Percentiles rank a stretch among this genome's conserved stretches.
Conservation (phyloP, 495 filamentous ascomycete species). For the Darksidea phi region DNA sequence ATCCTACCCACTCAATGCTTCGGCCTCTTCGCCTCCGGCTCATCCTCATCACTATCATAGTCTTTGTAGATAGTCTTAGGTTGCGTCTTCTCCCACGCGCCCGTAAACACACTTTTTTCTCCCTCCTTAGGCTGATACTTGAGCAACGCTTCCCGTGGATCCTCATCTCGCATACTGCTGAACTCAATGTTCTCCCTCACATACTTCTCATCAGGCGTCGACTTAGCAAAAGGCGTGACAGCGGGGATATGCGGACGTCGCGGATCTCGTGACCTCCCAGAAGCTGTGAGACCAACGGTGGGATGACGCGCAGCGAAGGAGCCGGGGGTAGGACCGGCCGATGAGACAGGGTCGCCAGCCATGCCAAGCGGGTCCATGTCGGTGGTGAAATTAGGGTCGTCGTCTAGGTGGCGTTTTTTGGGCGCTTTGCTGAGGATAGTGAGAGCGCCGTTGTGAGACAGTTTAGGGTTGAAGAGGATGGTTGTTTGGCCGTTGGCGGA, state of each 20-base stretch:
- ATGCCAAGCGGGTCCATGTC: constrained; percentile 69
- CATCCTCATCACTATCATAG: constrained; percentile 75
- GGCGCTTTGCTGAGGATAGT: constrained; percentile 89
- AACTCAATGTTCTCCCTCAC: constrained; percentile 84
- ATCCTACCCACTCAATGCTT: constrained; percentile 7
- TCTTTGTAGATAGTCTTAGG: constrained; percentile 90
- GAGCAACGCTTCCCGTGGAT: constrained; percentile 87
- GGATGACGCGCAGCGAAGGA: constrained; percentile 67
- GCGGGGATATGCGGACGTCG: constrained; percentile 76
- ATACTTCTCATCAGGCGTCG: constrained; percentile 84
- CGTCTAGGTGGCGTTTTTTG: constrained; percentile 91
- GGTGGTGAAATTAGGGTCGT: constrained; percentile 80
- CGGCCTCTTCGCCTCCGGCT: constrained; percentile 55
- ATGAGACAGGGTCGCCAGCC: constrained; percentile 69
- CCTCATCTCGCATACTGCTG: constrained; percentile 94
- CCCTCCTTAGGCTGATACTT: constrained; percentile 94
- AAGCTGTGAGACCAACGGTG: constrained; percentile 69
- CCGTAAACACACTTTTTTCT: constrained; percentile 91
- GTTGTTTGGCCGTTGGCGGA: constrained; percentile 86
- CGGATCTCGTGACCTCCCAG: constrained; percentile 76
- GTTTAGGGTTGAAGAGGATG: constrained; percentile 83
- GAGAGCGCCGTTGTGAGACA: constrained; percentile 77
- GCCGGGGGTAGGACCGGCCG: constrained; percentile 48
- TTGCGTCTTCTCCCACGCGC: constrained; percentile 89
- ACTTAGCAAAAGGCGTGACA: constrained; percentile 89